phyloP scores from a whole-genome alignment of 148 eudicot genomes.

The Chenopodium formosanum region DNA sequence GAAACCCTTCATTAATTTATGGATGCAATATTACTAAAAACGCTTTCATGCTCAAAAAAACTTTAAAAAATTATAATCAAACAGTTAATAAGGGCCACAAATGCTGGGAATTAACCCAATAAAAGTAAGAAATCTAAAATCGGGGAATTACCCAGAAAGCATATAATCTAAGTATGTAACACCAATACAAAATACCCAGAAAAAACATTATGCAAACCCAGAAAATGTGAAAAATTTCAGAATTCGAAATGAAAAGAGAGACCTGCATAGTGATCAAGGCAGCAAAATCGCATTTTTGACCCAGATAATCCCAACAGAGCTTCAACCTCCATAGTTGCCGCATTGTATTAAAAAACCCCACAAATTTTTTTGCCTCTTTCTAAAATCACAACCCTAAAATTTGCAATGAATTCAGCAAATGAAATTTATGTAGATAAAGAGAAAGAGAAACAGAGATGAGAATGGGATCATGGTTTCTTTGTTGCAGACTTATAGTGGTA shows the following conservation, averaged over 20 bases:
- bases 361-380: too few relatives aligned
- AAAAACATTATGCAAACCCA: too few relatives aligned
- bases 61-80: background rate
- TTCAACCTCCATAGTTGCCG: background rate
- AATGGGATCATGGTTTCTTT: too few relatives aligned
- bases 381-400: too few relatives aligned
- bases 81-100: background rate
- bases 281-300: constrained; percentile 13
- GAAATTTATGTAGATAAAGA: too few relatives aligned
- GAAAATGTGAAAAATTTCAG: background rate
- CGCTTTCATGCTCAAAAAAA: background rate
- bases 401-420: too few relatives aligned
- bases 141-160: background rate
- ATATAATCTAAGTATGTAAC: too few relatives aligned
- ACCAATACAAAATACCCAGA: background rate
- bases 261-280: constrained; percentile 8
- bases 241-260: background rate
- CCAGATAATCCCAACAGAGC: background rate
- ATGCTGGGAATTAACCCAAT: too few relatives aligned
- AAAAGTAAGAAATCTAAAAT: too few relatives aligned
- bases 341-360: background rate
- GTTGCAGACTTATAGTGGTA: too few relatives aligned
- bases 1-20: background rate
- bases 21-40: background rate
- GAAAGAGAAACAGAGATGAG: too few relatives aligned